Evolutionary conservation across 345 rosid genomes (phyloP), one percentile per base, ranked within the genome.

Genomic region (Isatis tinctoria): DNA sequence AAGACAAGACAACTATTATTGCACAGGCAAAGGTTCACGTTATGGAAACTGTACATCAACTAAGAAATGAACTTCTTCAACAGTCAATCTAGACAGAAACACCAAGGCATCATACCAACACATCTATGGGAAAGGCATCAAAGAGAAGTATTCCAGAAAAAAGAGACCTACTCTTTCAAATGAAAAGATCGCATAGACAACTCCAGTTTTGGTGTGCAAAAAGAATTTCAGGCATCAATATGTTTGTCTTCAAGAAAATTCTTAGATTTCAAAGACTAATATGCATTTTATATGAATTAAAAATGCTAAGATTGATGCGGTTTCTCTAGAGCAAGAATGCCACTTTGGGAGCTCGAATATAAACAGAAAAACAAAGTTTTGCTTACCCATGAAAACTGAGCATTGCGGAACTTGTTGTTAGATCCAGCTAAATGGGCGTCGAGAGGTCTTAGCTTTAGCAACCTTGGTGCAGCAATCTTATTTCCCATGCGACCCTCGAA

Each of bases 401-500:
- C 98, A 53, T 85, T 87, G 4, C 85, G 97, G 82, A 95, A 95
- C 79, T 87, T 90, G 51, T 88, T 95, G 73, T 87, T 73, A n/a
- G 76, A 74, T 69, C 99, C 99, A 75, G 99, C 99, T 78, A 83
- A 75, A 80, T 90, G 93, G 3, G 99, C 86, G 67, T 92, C 98
- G 30, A 92, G 52, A 40, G 98, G 98, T 77, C 84, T 86, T 71
- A 92, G 79, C 89, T 90, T 95, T 70, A 95, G 80, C 83, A 95
- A 71, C 81, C 99, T 88, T 5, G 98, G 99, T 48, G 99, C 97
- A 5, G 99, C 93, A 81, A 92, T 92, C 73, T 79, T 92, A 62
- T 95, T 90, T 12, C 99, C 99, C 99, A 95, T 95, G 27, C 98
- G 99, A 70, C 99, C 98, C 71, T 52, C 80, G 22, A 95, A 95